Percentiles rank a stretch among this genome's conserved stretches.
Conservation (phyloP, 768 basidiomycete species). For the Psilocybe azurescens region DNA sequence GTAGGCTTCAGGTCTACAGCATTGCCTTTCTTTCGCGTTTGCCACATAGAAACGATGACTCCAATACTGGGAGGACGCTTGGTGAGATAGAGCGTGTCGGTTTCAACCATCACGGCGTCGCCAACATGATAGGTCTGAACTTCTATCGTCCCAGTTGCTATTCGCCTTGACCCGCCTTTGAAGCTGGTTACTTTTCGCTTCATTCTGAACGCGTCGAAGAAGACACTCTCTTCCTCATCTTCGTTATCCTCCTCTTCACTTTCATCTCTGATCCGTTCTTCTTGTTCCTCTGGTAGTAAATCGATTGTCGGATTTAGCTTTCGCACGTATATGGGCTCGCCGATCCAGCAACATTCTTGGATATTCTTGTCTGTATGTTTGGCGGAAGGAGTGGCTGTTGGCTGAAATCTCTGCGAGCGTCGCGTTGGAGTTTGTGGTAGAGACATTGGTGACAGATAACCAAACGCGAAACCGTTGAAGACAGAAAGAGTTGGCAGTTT, state of each 20-base stretch:
- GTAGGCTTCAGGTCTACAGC: slow-evolving; percentile 34
- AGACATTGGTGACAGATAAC: not conserved
- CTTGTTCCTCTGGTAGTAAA: slow-evolving; percentile 30
- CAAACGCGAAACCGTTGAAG: no score
- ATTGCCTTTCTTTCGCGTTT: slow-evolving; percentile 40
- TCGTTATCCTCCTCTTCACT: slow-evolving; percentile 17
- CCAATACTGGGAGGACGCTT: slow-evolving; percentile 64
- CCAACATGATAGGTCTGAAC: slow-evolving; percentile 54
- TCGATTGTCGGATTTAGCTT: slow-evolving; percentile 25
- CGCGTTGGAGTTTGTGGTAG: slow-evolving; percentile 29
- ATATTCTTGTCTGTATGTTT: slow-evolving; percentile 23
- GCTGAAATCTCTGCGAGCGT: slow-evolving; percentile 30
- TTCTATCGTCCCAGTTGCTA: slow-evolving; percentile 26
- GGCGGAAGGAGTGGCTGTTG: slow-evolving; percentile 28
- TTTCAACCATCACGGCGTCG: slow-evolving; percentile 69
- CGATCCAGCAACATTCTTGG: slow-evolving; percentile 25
- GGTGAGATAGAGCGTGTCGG: slow-evolving; percentile 43
- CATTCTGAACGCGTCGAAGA: slow-evolving; percentile 40
- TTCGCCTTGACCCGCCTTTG: slow-evolving; percentile 25
- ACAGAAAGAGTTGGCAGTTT: no score
- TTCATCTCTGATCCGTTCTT: slow-evolving; percentile 10
- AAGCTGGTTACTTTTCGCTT: slow-evolving; percentile 31
- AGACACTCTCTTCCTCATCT: slow-evolving; percentile 35
- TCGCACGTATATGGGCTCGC: slow-evolving; percentile 23
- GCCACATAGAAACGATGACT: slow-evolving; percentile 76